Conservation (phyloP, 495 filamentous ascomycete species). For the Penicillium herquei region DNA sequence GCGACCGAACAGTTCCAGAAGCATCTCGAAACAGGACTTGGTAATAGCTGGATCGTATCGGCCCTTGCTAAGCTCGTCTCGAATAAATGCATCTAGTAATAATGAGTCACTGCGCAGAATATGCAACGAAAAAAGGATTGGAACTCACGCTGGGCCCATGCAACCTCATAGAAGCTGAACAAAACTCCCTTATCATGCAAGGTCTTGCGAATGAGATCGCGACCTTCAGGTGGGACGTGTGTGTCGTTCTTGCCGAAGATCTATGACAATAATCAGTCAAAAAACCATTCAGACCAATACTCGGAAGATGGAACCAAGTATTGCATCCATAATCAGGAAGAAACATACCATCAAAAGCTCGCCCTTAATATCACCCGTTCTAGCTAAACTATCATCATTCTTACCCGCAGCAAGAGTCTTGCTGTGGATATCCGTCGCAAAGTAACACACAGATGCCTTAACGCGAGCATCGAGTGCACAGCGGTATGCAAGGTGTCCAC, state of each 20-base stretch:
- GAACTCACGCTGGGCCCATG: conserved; percentile 80
- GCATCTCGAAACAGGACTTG: conserved; percentile 88
- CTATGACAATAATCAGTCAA: conserved; percentile 14
- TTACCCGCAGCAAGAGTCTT: conserved; percentile 69
- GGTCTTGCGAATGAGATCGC: conserved; percentile 82
- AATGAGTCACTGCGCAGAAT: neutral
- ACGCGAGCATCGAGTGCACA: conserved; percentile 78
- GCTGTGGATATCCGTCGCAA: conserved; percentile 88
- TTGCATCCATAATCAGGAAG: neutral
- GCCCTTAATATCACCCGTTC: conserved; percentile 72
- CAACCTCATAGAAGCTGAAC: conserved; percentile 85
- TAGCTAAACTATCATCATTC: conserved; percentile 62
- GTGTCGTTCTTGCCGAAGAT: conserved; percentile 89
- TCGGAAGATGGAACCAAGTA: neutral
- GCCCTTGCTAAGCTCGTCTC: conserved; percentile 92
- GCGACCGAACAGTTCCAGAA: conserved; percentile 81
- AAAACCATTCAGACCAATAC: neutral
- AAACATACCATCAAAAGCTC: conserved; percentile 65
- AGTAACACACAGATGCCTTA: conserved; percentile 78
- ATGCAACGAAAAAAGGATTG: neutral
- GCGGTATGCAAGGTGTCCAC: conserved; percentile 85
- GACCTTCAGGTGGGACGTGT: conserved; percentile 81
- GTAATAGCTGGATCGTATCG: conserved; percentile 86
- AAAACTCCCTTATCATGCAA: conserved; percentile 70
- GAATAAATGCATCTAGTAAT: conserved; percentile 75